A percentile compares a stretch with the other conserved stretches of the same genome.
phyloP scores from a whole-genome alignment of 768 basidiomycete species.

The Leccinum obscurum region DNA sequence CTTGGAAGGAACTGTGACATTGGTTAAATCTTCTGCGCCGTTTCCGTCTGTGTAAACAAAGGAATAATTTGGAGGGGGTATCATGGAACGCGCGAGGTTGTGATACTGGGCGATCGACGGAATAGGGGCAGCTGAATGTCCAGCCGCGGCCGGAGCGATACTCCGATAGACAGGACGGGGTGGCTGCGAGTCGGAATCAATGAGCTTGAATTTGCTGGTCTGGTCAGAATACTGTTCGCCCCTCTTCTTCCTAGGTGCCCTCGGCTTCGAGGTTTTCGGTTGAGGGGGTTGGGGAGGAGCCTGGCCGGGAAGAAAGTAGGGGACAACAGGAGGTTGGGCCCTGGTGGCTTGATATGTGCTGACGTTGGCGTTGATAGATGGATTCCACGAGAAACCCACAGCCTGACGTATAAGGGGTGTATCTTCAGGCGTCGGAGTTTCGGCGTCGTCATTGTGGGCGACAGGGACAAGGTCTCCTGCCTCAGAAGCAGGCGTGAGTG shows the following conservation, averaged over 20 bases:
- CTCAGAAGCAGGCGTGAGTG: slow-evolving; percentile 54
- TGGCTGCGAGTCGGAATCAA: slow-evolving; percentile 20
- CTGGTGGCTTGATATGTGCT: slow-evolving; percentile 32
- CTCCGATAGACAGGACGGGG: slow-evolving; percentile 37
- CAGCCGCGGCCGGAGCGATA: slow-evolving; percentile 29
- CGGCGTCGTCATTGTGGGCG: slow-evolving; percentile 37
- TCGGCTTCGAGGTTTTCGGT: slow-evolving; percentile 29
- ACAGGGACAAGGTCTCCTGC: slow-evolving; percentile 46
- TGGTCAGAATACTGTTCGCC: slow-evolving; percentile 45
- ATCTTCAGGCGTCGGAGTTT: slow-evolving; percentile 46
- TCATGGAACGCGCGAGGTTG: slow-evolving; percentile 1
- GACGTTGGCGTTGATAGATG: slow-evolving; percentile 28
- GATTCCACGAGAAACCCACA: slow-evolving; percentile 50
- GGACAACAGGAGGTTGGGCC: slow-evolving; percentile 21
- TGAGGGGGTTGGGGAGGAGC: slow-evolving; percentile 21
- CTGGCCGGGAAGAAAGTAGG: slow-evolving; percentile 59
- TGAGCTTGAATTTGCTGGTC: slow-evolving; percentile 50
- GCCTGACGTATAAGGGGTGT: slow-evolving; percentile 59
- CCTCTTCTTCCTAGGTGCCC: slow-evolving; percentile 33
- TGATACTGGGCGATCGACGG: slow-evolving; percentile 1
- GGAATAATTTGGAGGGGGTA: slow-evolving; percentile 1
- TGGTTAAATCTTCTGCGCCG: not conserved
- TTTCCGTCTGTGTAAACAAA: slow-evolving; percentile 8
- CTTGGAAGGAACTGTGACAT: slow-evolving; percentile 1
- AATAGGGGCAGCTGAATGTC: slow-evolving; percentile 8